Conservation (phyloP, 2,329 filamentous ascomycete genomes). For the Chalaropsis ovoidea region DNA sequence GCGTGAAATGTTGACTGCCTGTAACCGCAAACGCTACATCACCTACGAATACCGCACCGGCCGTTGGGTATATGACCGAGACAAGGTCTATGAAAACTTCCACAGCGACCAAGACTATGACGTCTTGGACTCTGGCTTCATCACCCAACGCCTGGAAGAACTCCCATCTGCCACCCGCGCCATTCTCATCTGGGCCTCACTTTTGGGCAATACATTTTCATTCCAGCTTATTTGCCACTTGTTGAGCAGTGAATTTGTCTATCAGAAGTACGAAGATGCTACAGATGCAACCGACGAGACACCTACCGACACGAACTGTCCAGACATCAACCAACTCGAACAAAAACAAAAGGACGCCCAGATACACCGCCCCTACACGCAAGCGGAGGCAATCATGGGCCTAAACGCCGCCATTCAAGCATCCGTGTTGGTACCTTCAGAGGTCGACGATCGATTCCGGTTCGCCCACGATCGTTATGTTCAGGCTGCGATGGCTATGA, state of each 20-base stretch:
- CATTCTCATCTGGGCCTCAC: conserved; percentile 75
- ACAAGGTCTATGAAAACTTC: conserved; percentile 78
- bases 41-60: conserved; percentile 82
- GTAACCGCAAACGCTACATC: conserved; percentile 75
- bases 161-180: conserved; percentile 62
- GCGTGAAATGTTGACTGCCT: conserved; percentile 78
- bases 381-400: conserved; percentile 61
- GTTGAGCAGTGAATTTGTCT: conserved; percentile 61
- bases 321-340: not conserved
- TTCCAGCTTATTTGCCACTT: conserved; percentile 71
- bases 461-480: conserved; percentile 85
- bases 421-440: conserved; percentile 70
- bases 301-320: conserved; percentile 26
- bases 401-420: conserved; percentile 73
- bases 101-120: conserved; percentile 67
- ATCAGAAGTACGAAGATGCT: conserved; percentile 46
- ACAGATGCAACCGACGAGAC: not conserved
- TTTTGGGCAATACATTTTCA: conserved; percentile 73
- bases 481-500: conserved; percentile 59
- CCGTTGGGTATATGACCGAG: conserved; percentile 75
- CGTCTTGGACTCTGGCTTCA: conserved; percentile 71
- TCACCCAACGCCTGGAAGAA: conserved; percentile 66
- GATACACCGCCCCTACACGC: conserved; percentile 38
- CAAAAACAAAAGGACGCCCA: conserved; percentile 32
- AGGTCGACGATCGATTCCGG: conserved; percentile 75